Conservation (phyloP, 371 early-diverging fungal species). For the Rhizomucor miehei region DNA sequence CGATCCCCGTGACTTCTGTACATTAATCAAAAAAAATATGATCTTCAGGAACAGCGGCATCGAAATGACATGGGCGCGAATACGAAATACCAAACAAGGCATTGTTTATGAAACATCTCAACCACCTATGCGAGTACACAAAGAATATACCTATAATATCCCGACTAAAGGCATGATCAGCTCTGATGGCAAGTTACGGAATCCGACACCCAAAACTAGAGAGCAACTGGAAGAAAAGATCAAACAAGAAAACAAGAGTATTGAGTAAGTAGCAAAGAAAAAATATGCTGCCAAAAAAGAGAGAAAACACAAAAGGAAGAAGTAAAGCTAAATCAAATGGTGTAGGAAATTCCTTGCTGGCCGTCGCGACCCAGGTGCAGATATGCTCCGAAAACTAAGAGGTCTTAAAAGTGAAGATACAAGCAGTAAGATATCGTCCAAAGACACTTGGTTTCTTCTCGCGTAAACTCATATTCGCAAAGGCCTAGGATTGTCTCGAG, state of each 20-base stretch:
- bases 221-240: conserved; percentile 7
- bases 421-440: conserved; percentile 6
- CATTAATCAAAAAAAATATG: no score
- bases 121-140: conserved; percentile 2
- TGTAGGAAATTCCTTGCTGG: conserved; percentile 33
- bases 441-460: not conserved
- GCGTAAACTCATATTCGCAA: not conserved
- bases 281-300: not conserved
- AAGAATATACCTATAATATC: conserved; percentile 25
- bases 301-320: no score
- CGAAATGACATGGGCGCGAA: not conserved
- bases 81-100: not conserved
- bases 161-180: conserved; percentile 23
- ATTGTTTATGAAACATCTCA: not conserved
- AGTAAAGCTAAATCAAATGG: not conserved
- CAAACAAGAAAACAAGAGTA: conserved; percentile 6
- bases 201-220: not conserved
- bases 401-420: conserved; percentile 30
- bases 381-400: conserved; percentile 36
- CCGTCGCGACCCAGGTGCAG: conserved; percentile 35
- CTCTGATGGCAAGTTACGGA: conserved; percentile 17
- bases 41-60: no score
- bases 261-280: not conserved
- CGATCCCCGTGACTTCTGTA: not conserved
- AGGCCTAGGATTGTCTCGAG: conserved; percentile 25